A percentile compares a stretch with the other conserved stretches of the same genome.
Evolutionary conservation across 2,329 filamentous ascomycete genomes (phyloP).

Genomic region (Colletotrichum gloeosporioides): DNA sequence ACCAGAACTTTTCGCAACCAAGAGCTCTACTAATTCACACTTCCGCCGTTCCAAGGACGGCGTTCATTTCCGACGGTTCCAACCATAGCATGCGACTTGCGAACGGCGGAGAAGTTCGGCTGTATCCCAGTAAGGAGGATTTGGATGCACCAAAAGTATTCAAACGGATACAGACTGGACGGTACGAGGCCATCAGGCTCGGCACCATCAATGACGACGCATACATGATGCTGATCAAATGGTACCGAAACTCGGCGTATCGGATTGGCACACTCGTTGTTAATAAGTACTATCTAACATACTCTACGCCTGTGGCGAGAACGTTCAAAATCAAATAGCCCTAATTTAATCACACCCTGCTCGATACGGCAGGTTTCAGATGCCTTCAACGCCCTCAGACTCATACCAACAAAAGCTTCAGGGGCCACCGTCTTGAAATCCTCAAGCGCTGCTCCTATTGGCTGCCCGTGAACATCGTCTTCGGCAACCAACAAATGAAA

Average conservation of each 20-base stretch:
- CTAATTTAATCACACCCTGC: not conserved
- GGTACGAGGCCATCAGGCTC: not conserved
- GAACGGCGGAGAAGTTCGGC: not conserved
- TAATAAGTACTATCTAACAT: conserved; percentile 2
- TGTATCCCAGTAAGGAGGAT: not conserved
- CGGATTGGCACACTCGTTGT: not conserved
- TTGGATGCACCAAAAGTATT: not conserved
- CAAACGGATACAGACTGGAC: not conserved
- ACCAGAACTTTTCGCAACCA: not conserved
- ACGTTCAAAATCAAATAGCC: not conserved
- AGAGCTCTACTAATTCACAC: not conserved
- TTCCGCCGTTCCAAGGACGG: not conserved
- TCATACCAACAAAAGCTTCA: not conserved
- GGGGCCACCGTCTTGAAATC: not conserved
- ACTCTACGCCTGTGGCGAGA: not conserved
- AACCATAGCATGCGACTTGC: not conserved
- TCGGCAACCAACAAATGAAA: not conserved
- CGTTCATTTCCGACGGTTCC: not conserved
- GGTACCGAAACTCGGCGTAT: not conserved
- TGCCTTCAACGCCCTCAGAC: not conserved
- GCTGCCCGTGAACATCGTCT: not conserved
- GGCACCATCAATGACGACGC: not conserved
- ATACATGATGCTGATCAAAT: conserved; percentile 3
- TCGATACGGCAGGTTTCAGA: not conserved
- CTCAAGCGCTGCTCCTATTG: not conserved